These are phyloP conservation scores for Colletotrichum spaethianum DNA, from an alignment of 2,329 filamentous ascomycete species.

Conservation along the genomic window DNA sequence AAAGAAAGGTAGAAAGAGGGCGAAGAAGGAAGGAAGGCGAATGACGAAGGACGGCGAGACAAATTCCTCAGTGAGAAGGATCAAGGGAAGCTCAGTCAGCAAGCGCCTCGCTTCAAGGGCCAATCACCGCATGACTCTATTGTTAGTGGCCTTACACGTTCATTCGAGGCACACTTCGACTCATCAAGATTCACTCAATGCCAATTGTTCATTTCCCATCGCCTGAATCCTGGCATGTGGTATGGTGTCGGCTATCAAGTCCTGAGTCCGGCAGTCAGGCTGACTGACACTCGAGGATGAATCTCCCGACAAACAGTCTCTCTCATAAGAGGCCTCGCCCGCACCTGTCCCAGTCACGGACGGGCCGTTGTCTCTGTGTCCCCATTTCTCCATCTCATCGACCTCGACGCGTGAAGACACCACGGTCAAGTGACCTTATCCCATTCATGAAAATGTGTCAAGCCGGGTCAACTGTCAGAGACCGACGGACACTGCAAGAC, in stretches of 20 bases:
- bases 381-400: constrained; percentile 9
- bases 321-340: constrained; percentile 3
- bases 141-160: not conserved
- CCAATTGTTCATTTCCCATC: constrained; percentile 9
- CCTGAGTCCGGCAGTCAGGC: constrained; percentile 3
- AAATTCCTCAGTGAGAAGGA: not conserved
- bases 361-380: constrained; percentile 34
- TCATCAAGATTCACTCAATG: constrained; percentile 17
- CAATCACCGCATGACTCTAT: constrained; percentile 16
- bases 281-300: not conserved
- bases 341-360: constrained; percentile 18
- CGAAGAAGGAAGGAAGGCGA: not conserved
- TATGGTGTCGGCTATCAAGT: not conserved
- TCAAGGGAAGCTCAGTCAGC: constrained; percentile 18
- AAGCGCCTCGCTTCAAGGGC: constrained; percentile 8
- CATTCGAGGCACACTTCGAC: constrained; percentile 13
- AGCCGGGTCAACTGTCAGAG: constrained; percentile 20
- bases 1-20: not conserved
- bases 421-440: constrained; percentile 34
- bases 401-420: constrained; percentile 28
- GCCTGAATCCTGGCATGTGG: not conserved
- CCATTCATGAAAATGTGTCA: not conserved
- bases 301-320: not conserved
- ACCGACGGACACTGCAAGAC: constrained; percentile 3
- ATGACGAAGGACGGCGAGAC: not conserved